Base-by-base conservation (phyloP, 2,329 filamentous ascomycete species). In the Apiospora hydei region DNA sequence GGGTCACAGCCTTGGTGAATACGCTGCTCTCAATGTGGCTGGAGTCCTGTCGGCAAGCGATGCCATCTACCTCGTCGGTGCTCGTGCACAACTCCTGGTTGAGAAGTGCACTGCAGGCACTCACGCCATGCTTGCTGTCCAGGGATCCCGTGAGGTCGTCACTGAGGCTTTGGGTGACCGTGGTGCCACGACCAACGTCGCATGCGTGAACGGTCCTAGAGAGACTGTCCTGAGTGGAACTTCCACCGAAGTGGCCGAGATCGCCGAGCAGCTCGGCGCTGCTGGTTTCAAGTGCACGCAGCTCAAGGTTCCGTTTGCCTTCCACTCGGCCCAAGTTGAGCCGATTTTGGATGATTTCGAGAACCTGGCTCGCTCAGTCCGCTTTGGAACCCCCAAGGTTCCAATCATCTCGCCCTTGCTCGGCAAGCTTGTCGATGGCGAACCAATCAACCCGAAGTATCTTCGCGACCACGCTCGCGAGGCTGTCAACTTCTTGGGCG, bases 151-250 rank as follows among this genome's bases (percentile, higher is more conserved):
- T 14, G 85, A 89, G 38, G 84, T 87, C 6, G 88, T 91, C 72
- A 85, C 82, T 64, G 85, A 88, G 34, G 86, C 86, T 69, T 85
- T 90, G 21, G 82, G 82, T 75, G 85, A 80, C n/a, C 78, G 77
- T 49, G 78, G 79, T 1, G 71, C 75, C 76, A 82, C 81, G 6
- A 79, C 86, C 70, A 87, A 88, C 51, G 77, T 89, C 44, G 92
- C 94, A 21, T 96, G 94, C 83, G 88, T 94, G 79, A 97, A 97
- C 76, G 90, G 92, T 0, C 90, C 91, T 0, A 85, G 89, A 69
- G 93, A 94, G 79, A 95, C 91, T 13, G 94, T 96, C 1, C 85
- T 96, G n/a, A 89, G 89, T 73, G 88, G 87, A 13, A 77, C 79
- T 13, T 82, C 83, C 0, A 77, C 77, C 1, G 81, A 86, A 70